Evolutionary conservation across 352 stramenopile genomes (phyloP).

Genomic region (Pythium monospermum): DNA sequence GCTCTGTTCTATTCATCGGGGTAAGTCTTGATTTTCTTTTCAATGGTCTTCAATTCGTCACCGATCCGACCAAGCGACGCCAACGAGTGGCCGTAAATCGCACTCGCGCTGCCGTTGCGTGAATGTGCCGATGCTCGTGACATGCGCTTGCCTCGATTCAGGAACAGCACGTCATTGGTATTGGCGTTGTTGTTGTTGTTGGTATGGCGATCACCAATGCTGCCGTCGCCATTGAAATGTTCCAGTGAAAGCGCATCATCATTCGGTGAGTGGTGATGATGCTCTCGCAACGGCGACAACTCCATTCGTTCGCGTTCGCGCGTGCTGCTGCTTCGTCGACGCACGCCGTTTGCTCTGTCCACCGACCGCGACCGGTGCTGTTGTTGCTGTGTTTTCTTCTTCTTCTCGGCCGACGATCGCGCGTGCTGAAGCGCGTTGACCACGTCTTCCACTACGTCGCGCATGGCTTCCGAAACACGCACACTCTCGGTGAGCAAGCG

Average conservation of each 20-base stretch:
- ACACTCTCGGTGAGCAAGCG: constrained; percentile 47
- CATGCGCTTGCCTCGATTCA: constrained; percentile 30
- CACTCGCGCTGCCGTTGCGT: constrained; percentile 20
- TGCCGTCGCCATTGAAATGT: constrained; percentile 19
- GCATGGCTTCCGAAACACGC: constrained; percentile 50
- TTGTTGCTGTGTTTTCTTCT: no score
- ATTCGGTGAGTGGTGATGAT: constrained; percentile 10
- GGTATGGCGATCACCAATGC: neutral
- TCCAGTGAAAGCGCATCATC: constrained; percentile 20
- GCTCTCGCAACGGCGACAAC: constrained; percentile 11
- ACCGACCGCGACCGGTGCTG: constrained; percentile 14
- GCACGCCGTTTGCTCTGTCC: constrained; percentile 19
- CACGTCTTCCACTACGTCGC: constrained; percentile 47
- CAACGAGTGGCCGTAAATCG: constrained; percentile 43
- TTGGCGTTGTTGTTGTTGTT: constrained; percentile 14
- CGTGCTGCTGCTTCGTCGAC: constrained; percentile 14
- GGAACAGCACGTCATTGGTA: constrained; percentile 23
- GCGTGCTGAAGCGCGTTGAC: constrained; percentile 36
- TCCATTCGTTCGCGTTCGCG: constrained; percentile 8
- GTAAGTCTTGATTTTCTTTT: constrained; percentile 55
- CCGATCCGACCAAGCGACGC: constrained; percentile 52
- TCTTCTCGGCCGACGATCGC: constrained; percentile 31
- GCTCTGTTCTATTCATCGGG: constrained; percentile 14
- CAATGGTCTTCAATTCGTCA: constrained; percentile 63
- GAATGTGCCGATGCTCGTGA: constrained; percentile 24